Percentiles rank a stretch among this genome's conserved stretches.
Conservation (phyloP, 345 rosid genomes). For the Syzygium jambos region DNA sequence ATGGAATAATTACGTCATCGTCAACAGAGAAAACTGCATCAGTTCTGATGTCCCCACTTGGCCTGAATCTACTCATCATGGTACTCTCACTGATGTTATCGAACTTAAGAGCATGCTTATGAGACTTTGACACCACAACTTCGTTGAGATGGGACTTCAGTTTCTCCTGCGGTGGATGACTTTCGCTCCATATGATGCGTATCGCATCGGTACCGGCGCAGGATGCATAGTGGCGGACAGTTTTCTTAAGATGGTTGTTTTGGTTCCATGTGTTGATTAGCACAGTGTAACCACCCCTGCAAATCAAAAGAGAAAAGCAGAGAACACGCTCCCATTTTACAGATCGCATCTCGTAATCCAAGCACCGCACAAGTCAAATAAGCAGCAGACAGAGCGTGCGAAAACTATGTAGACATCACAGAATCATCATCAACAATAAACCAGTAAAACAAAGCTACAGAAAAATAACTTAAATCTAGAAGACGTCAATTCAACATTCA, state of each 20-base stretch:
- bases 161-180: constrained; percentile 2
- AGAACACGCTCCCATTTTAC: neutral
- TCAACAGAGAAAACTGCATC: constrained; percentile 22
- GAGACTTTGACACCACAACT: constrained; percentile 2
- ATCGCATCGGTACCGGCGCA: constrained; percentile 6
- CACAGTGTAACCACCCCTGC: constrained; percentile 15
- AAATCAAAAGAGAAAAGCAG: neutral
- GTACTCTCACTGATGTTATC: constrained; percentile 1
- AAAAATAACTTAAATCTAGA: neutral
- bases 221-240: constrained; percentile 13
- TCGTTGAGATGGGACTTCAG: constrained; percentile 1
- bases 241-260: constrained; percentile 7
- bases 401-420: neutral
- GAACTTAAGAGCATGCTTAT: neutral
- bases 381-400: neutral
- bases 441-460: neutral
- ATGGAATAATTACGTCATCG: constrained; percentile 19
- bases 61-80: constrained; percentile 13
- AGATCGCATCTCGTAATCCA: neutral
- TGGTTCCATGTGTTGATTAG: constrained; percentile 17
- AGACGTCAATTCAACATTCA: neutral
- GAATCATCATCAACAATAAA: neutral
- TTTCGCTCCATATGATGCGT: constrained; percentile 10
- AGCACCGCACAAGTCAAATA: neutral
- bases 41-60: constrained; percentile 7